Evolutionary conservation across 108 stramenopile genomes (phyloP), one percentile per base, ranked within the genome.

Genomic region (Skeletonema tropicum): DNA sequence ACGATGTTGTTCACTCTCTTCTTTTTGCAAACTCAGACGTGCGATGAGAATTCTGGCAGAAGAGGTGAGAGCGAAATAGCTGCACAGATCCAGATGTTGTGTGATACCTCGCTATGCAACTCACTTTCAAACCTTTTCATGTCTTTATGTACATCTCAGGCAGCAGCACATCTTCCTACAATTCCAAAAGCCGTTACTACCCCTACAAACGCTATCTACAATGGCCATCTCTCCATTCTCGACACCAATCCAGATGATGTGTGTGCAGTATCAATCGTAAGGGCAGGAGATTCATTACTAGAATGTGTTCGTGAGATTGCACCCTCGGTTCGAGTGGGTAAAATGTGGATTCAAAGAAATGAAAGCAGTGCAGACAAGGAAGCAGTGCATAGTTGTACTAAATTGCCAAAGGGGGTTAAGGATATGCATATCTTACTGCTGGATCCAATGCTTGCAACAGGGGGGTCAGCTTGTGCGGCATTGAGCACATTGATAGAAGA

Each of bases 361-460:
- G 99, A 99, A 86, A 68, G 69, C 12, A 83, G 88, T 17, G 73
- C 87, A 13, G 82, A 91, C 25, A 97, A 99, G 78, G 70, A 87
- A 67, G 85, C 98, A 1, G 86, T 85, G 36, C 87, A 97, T 9
- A 94, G 85, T 66, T 99, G 98, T 80, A 79, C 85, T 63, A 99
- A 99, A 79, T 67, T 99, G 60, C 99, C 99, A 8, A 75, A 84
- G 7, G 85, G 75, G 9, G 85, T 98, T 8, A 60, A 74, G 3
- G 71, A 85, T 2, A 94, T 90, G 88, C 55, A 88, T 57, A 89
- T 99, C 0, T 42, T 99, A 7, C 82, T 99, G 7, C 96, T 95
- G 60, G 99, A 99, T 80, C 99, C 99, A 10, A 99, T 99, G 99
- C 84, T 99, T 60, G 99, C 98, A 9, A 99, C 99, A 6, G 99